Conservation (phyloP, 352 stramenopile genomes). For the Pythium pyrilobum region DNA sequence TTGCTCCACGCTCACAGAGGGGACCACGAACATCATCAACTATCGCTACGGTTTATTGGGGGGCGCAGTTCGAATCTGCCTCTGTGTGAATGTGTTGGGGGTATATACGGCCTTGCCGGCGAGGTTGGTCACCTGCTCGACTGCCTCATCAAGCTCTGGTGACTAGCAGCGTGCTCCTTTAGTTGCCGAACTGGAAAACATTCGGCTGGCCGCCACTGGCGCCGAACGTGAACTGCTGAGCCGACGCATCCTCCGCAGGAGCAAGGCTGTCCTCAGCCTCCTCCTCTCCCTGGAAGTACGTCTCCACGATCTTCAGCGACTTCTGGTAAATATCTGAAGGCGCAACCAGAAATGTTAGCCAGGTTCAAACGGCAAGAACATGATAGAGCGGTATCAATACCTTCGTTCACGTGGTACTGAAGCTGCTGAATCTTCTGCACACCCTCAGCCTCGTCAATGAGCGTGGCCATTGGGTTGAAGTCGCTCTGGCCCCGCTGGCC, state of each 20-base stretch:
- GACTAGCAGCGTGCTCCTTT: slow-evolving; percentile 20
- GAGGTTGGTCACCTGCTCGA: background rate
- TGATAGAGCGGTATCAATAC: no score
- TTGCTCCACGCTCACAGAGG: no score
- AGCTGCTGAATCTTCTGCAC: slow-evolving; percentile 98
- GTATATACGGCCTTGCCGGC: background rate
- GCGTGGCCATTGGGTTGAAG: slow-evolving; percentile 93
- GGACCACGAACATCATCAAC: slow-evolving; percentile 16
- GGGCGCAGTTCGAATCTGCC: background rate
- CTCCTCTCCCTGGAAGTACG: slow-evolving; percentile 97
- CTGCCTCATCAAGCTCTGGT: no score
- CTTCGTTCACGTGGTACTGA: slow-evolving; percentile 97
- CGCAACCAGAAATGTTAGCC: background rate
- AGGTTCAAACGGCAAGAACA: no score
- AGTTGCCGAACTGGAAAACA: slow-evolving; percentile 82
- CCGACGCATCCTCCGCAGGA: slow-evolving; percentile 59
- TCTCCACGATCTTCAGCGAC: slow-evolving; percentile 96
- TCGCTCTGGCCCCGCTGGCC: slow-evolving; percentile 51
- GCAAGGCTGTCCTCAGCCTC: slow-evolving; percentile 90
- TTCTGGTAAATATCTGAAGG: slow-evolving; percentile 86
- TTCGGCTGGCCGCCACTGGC: slow-evolving; percentile 53
- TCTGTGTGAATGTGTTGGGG: background rate
- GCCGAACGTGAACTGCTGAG: slow-evolving; percentile 80
- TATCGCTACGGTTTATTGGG: slow-evolving; percentile 17
- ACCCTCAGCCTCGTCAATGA: slow-evolving; percentile 96